A percentile compares a stretch with the other conserved stretches of the same genome.
Conservation (phyloP, 2,329 filamentous ascomycete genomes). For the Alternaria gaisen region DNA sequence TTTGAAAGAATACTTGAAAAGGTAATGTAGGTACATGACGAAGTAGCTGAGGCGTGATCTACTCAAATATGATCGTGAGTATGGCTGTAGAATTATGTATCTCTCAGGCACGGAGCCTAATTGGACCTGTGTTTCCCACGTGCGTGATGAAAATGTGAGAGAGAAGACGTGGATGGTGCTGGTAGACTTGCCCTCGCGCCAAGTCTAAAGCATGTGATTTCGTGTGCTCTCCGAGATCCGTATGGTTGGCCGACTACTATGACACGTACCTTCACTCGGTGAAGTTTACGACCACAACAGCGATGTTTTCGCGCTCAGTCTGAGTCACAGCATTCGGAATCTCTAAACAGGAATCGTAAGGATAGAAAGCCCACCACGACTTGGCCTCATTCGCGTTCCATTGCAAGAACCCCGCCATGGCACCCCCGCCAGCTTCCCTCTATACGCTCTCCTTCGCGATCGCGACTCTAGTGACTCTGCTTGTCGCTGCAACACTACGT, state of each 20-base stretch:
- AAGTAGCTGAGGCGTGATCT: neutral
- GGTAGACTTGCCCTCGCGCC: neutral
- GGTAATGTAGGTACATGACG: neutral
- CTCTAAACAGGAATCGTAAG: neutral
- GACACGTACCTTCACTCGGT: slow-evolving; percentile 12
- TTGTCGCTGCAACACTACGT: slow-evolving; percentile 49
- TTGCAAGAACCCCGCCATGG: slow-evolving; percentile 24
- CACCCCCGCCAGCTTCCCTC: slow-evolving; percentile 29
- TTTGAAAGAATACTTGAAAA: neutral
- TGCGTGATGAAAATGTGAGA: neutral
- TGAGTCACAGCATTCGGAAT: neutral
- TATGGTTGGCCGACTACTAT: slow-evolving; percentile 13
- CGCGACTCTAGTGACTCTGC: slow-evolving; percentile 44
- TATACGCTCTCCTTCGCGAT: slow-evolving; percentile 42
- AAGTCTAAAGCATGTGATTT: slow-evolving; percentile 6
- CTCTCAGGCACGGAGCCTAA: neutral
- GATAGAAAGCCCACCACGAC: neutral
- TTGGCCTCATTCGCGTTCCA: neutral
- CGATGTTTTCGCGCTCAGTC: neutral
- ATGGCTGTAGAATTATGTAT: neutral
- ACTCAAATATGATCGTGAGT: neutral
- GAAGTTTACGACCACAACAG: neutral
- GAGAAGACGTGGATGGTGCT: neutral
- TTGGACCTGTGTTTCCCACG: neutral
- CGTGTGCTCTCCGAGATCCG: slow-evolving; percentile 10